These are phyloP conservation scores for Suillus plorans DNA, from an alignment of 768 basidiomycete genomes.

Conservation along the genomic window DNA sequence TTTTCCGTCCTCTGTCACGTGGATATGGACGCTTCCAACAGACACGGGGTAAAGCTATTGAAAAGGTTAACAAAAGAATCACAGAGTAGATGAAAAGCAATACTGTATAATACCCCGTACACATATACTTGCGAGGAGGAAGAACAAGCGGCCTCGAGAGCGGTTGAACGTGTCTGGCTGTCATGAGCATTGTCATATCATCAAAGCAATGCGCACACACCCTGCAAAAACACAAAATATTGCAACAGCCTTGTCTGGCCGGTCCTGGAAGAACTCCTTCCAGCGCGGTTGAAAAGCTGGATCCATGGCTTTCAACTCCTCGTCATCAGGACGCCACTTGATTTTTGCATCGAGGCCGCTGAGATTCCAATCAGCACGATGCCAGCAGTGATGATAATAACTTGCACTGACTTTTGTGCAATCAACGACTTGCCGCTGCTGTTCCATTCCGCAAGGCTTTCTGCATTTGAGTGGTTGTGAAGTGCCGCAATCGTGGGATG, in stretches of 20 bases:
- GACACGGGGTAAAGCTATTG: slow-evolving; percentile 43
- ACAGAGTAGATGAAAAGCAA: not conserved
- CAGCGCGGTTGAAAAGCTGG: slow-evolving; percentile 48
- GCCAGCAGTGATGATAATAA: not conserved
- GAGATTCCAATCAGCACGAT: not conserved
- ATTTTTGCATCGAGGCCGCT: slow-evolving; percentile 56
- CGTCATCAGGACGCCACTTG: slow-evolving; percentile 50
- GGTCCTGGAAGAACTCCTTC: slow-evolving; percentile 47
- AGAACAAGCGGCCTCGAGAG: not conserved
- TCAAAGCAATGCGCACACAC: slow-evolving; percentile 23
- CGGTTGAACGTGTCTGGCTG: not conserved
- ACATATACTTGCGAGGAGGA: slow-evolving; percentile 17
- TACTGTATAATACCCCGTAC: slow-evolving; percentile 31
- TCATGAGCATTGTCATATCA: not conserved
- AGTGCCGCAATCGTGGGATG: slow-evolving; percentile 8
- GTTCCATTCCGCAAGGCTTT: slow-evolving; percentile 27
- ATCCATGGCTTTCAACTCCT: slow-evolving; percentile 49
- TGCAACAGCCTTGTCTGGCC: slow-evolving; percentile 57
- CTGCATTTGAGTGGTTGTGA: not conserved
- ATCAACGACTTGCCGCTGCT: slow-evolving; percentile 43
- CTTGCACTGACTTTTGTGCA: slow-evolving; percentile 47
- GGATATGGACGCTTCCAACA: slow-evolving; percentile 47
- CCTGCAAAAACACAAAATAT: slow-evolving; percentile 43
- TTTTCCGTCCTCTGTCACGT: slow-evolving; percentile 38
- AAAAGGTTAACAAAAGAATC: not conserved